Evolutionary conservation across 768 basidiomycete genomes (phyloP).

Genomic region (Candolleomyces aberdarensis): DNA sequence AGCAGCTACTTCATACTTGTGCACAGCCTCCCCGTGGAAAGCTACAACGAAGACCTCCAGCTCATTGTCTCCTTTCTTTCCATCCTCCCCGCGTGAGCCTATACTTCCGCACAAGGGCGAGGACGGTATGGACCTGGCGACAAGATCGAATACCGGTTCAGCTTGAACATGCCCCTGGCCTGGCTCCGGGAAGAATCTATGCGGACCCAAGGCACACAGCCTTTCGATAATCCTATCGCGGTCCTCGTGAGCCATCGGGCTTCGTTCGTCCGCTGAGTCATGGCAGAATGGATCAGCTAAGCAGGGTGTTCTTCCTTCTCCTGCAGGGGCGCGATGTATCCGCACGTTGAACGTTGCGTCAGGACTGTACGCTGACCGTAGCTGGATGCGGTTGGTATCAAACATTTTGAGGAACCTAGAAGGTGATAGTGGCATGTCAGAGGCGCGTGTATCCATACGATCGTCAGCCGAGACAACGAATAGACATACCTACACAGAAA

Average conservation of each 20-base stretch:
- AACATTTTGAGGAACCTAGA: constrained; percentile 3
- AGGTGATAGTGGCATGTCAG: neutral
- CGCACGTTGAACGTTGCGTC: constrained; percentile 1
- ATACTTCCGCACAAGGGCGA: neutral
- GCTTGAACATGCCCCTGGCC: neutral
- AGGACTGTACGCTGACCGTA: neutral
- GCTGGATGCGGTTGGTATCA: neutral
- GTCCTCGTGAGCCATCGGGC: neutral
- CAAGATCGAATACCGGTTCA: too few species aligned
- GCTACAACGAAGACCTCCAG: neutral
- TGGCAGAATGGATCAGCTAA: neutral
- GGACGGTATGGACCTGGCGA: neutral
- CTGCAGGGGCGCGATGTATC: neutral
- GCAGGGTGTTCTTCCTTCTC: neutral
- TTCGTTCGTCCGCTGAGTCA: neutral
- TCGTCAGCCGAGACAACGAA: neutral
- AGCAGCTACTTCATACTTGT: neutral
- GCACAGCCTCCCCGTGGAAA: constrained; percentile 3
- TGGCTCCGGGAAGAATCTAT: neutral
- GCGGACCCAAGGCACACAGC: neutral
- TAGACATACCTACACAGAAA: neutral
- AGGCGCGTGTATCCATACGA: too few species aligned
- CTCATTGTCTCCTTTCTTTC: neutral
- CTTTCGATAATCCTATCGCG: neutral
- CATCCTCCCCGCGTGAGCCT: neutral